Base-by-base conservation (phyloP, 2,329 filamentous ascomycete species). In the Dactylellina leptospora region DNA sequence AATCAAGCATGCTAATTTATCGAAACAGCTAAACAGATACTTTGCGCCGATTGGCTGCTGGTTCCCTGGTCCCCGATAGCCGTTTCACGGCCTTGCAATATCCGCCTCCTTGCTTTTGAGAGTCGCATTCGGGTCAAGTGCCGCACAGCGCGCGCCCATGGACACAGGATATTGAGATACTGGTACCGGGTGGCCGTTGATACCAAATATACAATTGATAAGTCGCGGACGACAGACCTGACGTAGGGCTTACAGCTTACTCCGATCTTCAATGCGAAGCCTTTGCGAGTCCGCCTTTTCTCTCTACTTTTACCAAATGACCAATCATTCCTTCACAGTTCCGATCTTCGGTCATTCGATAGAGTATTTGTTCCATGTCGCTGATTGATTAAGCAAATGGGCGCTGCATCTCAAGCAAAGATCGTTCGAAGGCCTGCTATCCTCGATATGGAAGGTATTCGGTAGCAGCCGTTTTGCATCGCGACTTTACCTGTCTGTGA, bases 361-460 rank as follows among this genome's bases (percentile, higher is more conserved):
- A 20, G 20, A 20, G 27, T 36, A 18, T 23, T 16, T 45, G 45
- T 20, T 38, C 59, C 59, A 55, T 54, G 27, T 55, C 48, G 4
- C 27, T 40, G 20, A 27, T 47, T 48, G 36, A 28, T n/a, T n/a
- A n/a, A 47, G 11, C n/a, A 18, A 30, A 22, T 30, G 18, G 33
- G 40, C 25, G 42, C 30, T 11, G 10, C 30, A 16, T 28, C 40
- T n/a, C 30, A 18, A 56, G 51, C 40, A 50, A 23, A 64, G 22
- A 30, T 48, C 44, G 42, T 64, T 66, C 30, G 16, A 56, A 22
- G 28, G 38, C 58, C 44, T 44, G 33, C 51, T 58, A 51, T 28
- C 4, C 61, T 51, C 23, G n/a, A 66, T 58, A 33, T n/a, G 44
- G 61, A 66, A 64, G 60, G 60, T 64, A n/a, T 64, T 25, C 13